Conservation (phyloP, 75 land plant genomes). For the Picea sitchensis region DNA sequence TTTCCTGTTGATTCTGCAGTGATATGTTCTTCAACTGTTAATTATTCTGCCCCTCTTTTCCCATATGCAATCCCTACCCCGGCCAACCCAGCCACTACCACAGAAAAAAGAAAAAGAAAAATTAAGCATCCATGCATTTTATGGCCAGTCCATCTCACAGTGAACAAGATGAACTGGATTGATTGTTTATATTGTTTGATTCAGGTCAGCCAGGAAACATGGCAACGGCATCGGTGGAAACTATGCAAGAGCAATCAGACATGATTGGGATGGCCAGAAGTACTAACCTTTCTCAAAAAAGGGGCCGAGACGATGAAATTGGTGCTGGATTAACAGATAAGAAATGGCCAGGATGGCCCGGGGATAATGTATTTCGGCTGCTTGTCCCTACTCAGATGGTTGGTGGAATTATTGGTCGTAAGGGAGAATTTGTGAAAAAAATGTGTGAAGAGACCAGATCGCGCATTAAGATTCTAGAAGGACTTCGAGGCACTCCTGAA, state of each 20-base stretch:
- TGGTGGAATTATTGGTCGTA: slow-evolving; percentile 89
- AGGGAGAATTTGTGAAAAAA: slow-evolving; percentile 89
- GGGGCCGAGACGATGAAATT: slow-evolving; percentile 27
- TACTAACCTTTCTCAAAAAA: slow-evolving; percentile 17
- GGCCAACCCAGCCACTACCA: no score
- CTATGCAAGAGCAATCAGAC: neutral
- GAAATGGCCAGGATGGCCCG: slow-evolving; percentile 96
- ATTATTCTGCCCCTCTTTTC: no score
- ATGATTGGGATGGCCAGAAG: neutral
- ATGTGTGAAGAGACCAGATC: slow-evolving; percentile 85
- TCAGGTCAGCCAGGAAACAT: neutral
- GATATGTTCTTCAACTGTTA: no score
- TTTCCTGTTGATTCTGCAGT: no score
- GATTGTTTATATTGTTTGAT: neutral
- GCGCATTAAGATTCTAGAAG: slow-evolving; percentile 91
- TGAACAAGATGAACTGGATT: neutral
- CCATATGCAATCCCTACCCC: no score
- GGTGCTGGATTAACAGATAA: slow-evolving; percentile 35
- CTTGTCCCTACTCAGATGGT: slow-evolving; percentile 91
- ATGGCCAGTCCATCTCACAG: neutral
- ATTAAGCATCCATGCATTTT: neutral
- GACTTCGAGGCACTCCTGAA: slow-evolving; percentile 74
- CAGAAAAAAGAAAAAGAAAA: neutral
- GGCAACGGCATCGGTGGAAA: slow-evolving; percentile 2
- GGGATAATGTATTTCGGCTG: slow-evolving; percentile 88